Percentiles rank a stretch among this genome's conserved stretches.
Conservation (phyloP, 2,329 filamentous ascomycete species). For the Bipolaris cookei region DNA sequence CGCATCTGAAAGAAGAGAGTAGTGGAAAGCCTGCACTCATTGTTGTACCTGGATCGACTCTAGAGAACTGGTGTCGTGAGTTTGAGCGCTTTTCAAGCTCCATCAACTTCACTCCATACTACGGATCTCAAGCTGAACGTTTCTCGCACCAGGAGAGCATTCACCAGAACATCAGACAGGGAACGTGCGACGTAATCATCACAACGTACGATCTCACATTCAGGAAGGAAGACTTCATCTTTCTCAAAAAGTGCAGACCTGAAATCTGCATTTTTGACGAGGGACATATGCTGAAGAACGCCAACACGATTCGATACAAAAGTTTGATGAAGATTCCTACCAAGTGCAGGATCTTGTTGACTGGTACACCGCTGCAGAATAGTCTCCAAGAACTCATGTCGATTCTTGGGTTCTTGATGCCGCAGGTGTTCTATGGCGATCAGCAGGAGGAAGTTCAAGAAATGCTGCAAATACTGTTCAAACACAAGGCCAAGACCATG, state of each 20-base stretch:
- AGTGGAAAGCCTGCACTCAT: slow-evolving; percentile 78
- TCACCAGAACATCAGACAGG: slow-evolving; percentile 64
- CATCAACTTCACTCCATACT: slow-evolving; percentile 74
- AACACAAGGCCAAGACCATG: slow-evolving; percentile 84
- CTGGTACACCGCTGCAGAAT: slow-evolving; percentile 91
- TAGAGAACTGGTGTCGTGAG: slow-evolving; percentile 95
- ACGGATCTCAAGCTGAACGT: slow-evolving; percentile 72
- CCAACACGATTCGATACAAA: slow-evolving; percentile 79
- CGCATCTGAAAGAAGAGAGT: slow-evolving; percentile 75
- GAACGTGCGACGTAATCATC: slow-evolving; percentile 68
- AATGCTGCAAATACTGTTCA: slow-evolving; percentile 85
- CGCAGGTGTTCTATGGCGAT: slow-evolving; percentile 73
- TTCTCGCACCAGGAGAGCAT: slow-evolving; percentile 71
- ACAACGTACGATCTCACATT: slow-evolving; percentile 73
- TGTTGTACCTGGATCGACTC: slow-evolving; percentile 88
- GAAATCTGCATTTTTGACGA: slow-evolving; percentile 83
- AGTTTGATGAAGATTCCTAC: slow-evolving; percentile 78
- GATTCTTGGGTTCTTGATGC: slow-evolving; percentile 92
- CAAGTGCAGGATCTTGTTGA: slow-evolving; percentile 84
- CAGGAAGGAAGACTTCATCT: slow-evolving; percentile 66
- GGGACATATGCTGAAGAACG: slow-evolving; percentile 91
- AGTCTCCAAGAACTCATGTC: slow-evolving; percentile 92
- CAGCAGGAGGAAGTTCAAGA: slow-evolving; percentile 71
- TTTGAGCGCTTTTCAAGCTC: slow-evolving; percentile 85
- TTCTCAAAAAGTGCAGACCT: slow-evolving; percentile 64